phyloP scores from a whole-genome alignment of 1,284 basidiomycete species.

The Heliocybe sulcata region DNA sequence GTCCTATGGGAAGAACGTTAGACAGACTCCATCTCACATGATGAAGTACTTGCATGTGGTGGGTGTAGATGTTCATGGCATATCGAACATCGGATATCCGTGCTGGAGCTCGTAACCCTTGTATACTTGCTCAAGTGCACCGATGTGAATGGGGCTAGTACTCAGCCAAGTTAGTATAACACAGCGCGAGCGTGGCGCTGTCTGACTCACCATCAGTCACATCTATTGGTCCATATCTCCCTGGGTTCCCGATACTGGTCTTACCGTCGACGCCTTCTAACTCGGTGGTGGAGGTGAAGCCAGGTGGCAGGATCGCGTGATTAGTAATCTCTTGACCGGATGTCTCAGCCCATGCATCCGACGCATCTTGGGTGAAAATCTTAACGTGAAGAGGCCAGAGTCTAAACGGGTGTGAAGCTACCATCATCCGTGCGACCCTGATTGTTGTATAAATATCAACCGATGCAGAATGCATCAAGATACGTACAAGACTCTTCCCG shows the following conservation, averaged over 20 bases:
- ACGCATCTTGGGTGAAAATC: conserved; percentile 57
- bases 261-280: conserved; percentile 71
- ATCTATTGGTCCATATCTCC: conserved; percentile 50
- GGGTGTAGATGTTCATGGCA: conserved; percentile 40
- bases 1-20: conserved; percentile 31
- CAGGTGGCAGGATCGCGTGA: conserved; percentile 33
- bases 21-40: background rate
- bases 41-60: conserved; percentile 29
- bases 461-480: background rate
- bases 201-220: conserved; percentile 56
- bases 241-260: conserved; percentile 38
- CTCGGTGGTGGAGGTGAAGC: conserved; percentile 47
- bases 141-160: conserved; percentile 43
- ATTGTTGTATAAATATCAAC: background rate
- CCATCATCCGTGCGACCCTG: conserved; percentile 46
- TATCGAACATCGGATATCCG: conserved; percentile 37
- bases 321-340: conserved; percentile 10
- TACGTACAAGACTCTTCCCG: conserved; percentile 40
- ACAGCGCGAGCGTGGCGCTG: conserved; percentile 1
- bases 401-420: conserved; percentile 49
- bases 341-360: conserved; percentile 39
- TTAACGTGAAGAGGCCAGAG: conserved; percentile 64
- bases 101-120: conserved; percentile 26
- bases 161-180: background rate
- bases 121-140: conserved; percentile 48